Evolutionary conservation across 2,329 filamentous ascomycete species (phyloP), one percentile per base, ranked within the genome.

Genomic region (Verticillium nubilum): DNA sequence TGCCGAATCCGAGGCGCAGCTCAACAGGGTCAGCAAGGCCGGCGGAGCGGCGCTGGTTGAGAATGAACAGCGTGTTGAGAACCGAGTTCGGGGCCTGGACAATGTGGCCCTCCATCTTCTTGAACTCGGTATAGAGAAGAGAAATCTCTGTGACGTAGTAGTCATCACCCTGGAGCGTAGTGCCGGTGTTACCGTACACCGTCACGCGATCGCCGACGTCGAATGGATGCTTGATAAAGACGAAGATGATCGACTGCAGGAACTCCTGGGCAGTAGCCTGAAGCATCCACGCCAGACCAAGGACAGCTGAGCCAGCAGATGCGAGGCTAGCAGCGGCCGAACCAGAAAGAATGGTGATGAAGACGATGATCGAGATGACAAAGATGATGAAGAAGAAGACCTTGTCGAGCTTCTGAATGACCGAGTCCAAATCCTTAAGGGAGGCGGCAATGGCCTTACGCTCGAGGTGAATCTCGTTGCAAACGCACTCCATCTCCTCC

Each of bases 111-210:
- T 97, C 89, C 90, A 97, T 94, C 80, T 97, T 97, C 81, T 97
- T 97, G 79, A 97, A 97, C 69, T 97, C 94, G 15, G 94, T 98
- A 72, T 95, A 98, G 17, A 97, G 82, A 1, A 98, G 81, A 1
- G 92, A 90, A 59, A 98, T 96, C 69, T 97, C 91, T 58, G 96
- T 96, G 58, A 98, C 93, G 65, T 96, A 97, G 74, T 97, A 98
- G 68, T 97, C 94, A 67, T 97, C 94, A 53, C 93, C 93, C 35
- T 83, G 85, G 69, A 92, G 82, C 17, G 82, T 72, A n/a, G 87
- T 82, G 62, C 94, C 94, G 0, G 92, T 92, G 67, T 92, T 96
- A 58, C 93, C 93, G 68, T 97, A 97, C 23, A 98, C 85, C 1
- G 89, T 91, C 6, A 98, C 91, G 67, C 94, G 88, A 72, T 98